Evolutionary conservation across 805 yeast genomes (phyloP).

Genomic region (Yamadazyma ubonensis): DNA sequence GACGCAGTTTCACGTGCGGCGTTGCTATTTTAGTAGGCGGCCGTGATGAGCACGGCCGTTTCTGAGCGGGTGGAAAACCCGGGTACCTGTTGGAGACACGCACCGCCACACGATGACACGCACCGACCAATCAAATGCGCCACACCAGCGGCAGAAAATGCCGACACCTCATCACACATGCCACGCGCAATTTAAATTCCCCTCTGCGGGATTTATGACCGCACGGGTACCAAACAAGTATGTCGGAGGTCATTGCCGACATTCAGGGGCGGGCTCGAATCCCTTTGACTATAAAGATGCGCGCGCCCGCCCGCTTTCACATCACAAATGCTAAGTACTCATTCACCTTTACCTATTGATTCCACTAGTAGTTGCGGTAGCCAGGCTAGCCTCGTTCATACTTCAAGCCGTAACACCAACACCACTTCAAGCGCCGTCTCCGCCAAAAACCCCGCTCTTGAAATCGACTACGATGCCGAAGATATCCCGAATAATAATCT

Average conservation of each 20-base stretch:
- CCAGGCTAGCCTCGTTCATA: too few relatives aligned
- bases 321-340: constrained; percentile 3
- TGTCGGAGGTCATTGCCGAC: background rate
- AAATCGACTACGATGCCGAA: constrained; percentile 6
- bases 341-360: background rate
- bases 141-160: too few relatives aligned
- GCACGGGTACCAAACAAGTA: background rate
- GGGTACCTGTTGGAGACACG: too few relatives aligned
- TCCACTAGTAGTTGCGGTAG: too few relatives aligned
- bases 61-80: too few relatives aligned
- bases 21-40: too few relatives aligned
- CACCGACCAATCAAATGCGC: too few relatives aligned
- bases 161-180: too few relatives aligned
- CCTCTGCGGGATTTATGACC: background rate
- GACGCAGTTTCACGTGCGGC: constrained; percentile 1
- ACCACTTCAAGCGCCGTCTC: background rate
- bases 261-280: background rate
- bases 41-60: too few relatives aligned
- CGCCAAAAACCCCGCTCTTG: background rate
- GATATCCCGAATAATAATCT: constrained; percentile 20
- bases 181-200: too few relatives aligned
- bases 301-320: constrained; percentile 3
- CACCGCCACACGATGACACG: too few relatives aligned
- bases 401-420: too few relatives aligned
- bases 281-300: constrained; percentile 1